Conservation (phyloP, 1,284 basidiomycete genomes). For the Ustilago cynodontis region DNA sequence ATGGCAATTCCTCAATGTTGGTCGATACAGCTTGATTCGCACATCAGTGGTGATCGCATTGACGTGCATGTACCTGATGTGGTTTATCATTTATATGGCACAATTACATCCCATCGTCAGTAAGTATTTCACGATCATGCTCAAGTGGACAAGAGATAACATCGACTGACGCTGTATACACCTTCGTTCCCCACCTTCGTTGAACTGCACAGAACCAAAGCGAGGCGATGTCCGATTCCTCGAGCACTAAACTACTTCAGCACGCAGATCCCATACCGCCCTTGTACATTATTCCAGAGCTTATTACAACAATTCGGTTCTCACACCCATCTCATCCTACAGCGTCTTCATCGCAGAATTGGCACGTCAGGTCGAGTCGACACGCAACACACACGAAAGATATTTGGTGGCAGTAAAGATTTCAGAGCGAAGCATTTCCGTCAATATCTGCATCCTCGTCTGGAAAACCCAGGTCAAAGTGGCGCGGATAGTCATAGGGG, state of each 20-base stretch:
- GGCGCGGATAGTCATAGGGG: no score
- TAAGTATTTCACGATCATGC: no score
- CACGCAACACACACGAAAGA: background rate
- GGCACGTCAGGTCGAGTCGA: background rate
- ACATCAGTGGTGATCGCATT: conserved; percentile 60
- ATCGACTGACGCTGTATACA: background rate
- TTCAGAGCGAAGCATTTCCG: no score
- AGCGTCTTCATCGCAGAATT: no score
- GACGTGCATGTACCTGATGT: conserved; percentile 69
- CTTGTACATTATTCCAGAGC: background rate
- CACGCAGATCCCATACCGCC: conserved; percentile 8
- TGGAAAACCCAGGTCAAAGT: background rate
- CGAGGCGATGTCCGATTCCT: conserved; percentile 63
- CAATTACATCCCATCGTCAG: conserved; percentile 69
- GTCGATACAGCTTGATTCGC: conserved; percentile 59
- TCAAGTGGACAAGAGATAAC: no score
- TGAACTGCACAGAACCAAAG: conserved; percentile 55
- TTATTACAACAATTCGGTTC: no score
- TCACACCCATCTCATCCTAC: no score
- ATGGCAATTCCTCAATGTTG: no score
- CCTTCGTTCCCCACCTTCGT: no score
- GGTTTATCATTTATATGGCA: conserved; percentile 69
- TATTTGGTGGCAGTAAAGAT: no score
- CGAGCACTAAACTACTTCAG: conserved; percentile 24
- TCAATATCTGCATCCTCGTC: background rate